phyloP scores from a whole-genome alignment of 345 rosid genomes.

The Abelmoschus esculentus region DNA sequence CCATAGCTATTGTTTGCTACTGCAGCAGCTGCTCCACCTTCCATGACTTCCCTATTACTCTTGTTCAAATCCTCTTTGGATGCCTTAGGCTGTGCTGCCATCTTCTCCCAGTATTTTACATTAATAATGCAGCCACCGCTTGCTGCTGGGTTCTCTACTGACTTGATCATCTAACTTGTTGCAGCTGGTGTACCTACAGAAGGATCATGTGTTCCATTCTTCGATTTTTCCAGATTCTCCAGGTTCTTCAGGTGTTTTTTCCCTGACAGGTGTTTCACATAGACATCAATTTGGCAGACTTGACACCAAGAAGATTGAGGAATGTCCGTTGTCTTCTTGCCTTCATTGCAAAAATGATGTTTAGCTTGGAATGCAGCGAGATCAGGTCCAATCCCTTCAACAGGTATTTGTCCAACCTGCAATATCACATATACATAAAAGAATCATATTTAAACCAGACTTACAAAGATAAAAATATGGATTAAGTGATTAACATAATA shows the following conservation, averaged over 20 bases:
- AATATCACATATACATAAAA: slow-evolving; percentile 7
- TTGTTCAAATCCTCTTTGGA: too few species aligned
- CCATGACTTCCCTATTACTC: too few species aligned
- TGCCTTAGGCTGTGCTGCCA: too few species aligned
- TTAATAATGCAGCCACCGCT: background rate
- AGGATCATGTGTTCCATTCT: slow-evolving; percentile 10
- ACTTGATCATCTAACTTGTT: slow-evolving; percentile 7
- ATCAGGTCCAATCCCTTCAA: slow-evolving; percentile 18
- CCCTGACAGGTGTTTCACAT: slow-evolving; percentile 17
- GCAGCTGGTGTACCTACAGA: background rate
- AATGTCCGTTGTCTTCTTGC: background rate
- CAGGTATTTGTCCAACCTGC: slow-evolving; percentile 15
- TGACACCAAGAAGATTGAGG: slow-evolving; percentile 23
- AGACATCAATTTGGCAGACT: slow-evolving; percentile 24
- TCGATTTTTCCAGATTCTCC: slow-evolving; percentile 4
- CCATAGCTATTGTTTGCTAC: too few species aligned
- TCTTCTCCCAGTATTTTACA: background rate
- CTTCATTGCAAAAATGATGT: too few species aligned
- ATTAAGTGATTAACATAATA: too few species aligned
- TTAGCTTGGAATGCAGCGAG: slow-evolving; percentile 1
- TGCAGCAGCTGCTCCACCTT: too few species aligned
- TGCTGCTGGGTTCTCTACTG: slow-evolving; percentile 1
- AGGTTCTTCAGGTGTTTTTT: too few species aligned
- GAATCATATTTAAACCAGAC: too few species aligned
- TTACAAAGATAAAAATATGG: too few species aligned